phyloP scores from a whole-genome alignment of 208 protist species.

The Trypanosoma mega region DNA sequence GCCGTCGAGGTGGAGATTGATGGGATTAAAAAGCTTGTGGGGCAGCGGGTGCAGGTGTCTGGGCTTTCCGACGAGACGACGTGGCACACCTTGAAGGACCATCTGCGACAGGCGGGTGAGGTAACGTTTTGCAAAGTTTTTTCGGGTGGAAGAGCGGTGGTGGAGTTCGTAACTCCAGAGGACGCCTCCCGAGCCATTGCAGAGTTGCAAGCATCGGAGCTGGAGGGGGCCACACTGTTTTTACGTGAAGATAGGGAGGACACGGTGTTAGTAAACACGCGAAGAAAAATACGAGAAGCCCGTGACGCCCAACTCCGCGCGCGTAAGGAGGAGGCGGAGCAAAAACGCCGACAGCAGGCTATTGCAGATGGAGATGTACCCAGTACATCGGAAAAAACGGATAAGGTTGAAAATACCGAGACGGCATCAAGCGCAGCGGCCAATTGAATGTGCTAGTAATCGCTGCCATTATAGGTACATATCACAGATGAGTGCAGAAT shows the following conservation, averaged over 20 bases:
- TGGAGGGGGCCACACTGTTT: conserved; percentile 83
- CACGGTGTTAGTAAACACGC: conserved; percentile 80
- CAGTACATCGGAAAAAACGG: background rate
- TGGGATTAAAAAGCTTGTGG: conserved; percentile 88
- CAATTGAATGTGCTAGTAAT: background rate
- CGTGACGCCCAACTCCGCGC: conserved; percentile 74
- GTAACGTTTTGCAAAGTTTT: conserved; percentile 80
- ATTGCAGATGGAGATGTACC: conserved; percentile 47
- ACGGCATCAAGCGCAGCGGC: background rate
- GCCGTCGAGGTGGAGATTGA: conserved; percentile 88
- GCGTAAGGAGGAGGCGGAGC: conserved; percentile 74
- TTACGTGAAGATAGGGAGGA: conserved; percentile 87
- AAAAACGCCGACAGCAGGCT: conserved; percentile 43
- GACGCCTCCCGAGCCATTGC: conserved; percentile 82
- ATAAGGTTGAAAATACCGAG: background rate
- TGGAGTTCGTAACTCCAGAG: conserved; percentile 81
- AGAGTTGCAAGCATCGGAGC: conserved; percentile 80
- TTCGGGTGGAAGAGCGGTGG: conserved; percentile 75
- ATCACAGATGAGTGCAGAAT: conserved; percentile 9
- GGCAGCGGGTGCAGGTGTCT: conserved; percentile 80
- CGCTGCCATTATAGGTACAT: background rate
- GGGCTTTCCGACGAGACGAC: conserved; percentile 82
- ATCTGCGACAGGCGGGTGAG: conserved; percentile 82
- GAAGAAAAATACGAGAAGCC: conserved; percentile 75
- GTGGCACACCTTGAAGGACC: conserved; percentile 91